Conservation (phyloP, 78 protist species). For the Isochrysis galbana region DNA sequence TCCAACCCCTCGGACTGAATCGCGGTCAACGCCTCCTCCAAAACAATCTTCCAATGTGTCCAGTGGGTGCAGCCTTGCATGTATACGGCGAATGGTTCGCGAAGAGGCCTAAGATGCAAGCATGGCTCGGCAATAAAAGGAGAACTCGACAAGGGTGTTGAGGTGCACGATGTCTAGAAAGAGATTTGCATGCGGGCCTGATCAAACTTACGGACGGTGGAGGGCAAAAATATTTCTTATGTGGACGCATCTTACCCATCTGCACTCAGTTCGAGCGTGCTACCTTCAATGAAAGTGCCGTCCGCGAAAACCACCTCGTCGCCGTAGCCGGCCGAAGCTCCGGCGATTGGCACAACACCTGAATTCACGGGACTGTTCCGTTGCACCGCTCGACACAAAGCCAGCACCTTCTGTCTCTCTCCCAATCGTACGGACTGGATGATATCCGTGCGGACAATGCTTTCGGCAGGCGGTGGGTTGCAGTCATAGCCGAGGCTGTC, state of each 20-base stretch:
- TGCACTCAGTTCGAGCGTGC: constrained; percentile 44
- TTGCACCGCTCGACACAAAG: constrained; percentile 45
- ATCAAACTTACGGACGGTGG: too few relatives aligned
- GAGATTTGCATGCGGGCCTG: too few relatives aligned
- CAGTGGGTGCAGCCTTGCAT: constrained; percentile 49
- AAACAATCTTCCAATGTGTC: constrained; percentile 50
- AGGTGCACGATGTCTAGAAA: too few relatives aligned
- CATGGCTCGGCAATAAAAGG: too few relatives aligned
- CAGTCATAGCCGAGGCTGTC: constrained; percentile 12
- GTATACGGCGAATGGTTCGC: constrained; percentile 45
- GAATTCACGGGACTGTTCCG: background rate
- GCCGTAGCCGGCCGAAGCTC: constrained; percentile 43
- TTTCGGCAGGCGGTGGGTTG: constrained; percentile 30
- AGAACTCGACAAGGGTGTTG: too few relatives aligned
- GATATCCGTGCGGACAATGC: constrained; percentile 21
- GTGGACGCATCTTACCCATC: too few relatives aligned
- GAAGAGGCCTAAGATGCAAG: too few relatives aligned
- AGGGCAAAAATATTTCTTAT: too few relatives aligned
- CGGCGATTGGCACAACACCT: background rate
- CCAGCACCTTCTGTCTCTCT: background rate
- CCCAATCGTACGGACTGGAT: background rate
- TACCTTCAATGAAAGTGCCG: constrained; percentile 49
- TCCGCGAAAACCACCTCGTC: constrained; percentile 54
- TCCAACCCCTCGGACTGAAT: too few relatives aligned
- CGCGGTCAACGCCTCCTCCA: constrained; percentile 34